These are phyloP conservation scores for Avicennia marina DNA, from an alignment of 257 asterid species.

Conservation along the genomic window DNA sequence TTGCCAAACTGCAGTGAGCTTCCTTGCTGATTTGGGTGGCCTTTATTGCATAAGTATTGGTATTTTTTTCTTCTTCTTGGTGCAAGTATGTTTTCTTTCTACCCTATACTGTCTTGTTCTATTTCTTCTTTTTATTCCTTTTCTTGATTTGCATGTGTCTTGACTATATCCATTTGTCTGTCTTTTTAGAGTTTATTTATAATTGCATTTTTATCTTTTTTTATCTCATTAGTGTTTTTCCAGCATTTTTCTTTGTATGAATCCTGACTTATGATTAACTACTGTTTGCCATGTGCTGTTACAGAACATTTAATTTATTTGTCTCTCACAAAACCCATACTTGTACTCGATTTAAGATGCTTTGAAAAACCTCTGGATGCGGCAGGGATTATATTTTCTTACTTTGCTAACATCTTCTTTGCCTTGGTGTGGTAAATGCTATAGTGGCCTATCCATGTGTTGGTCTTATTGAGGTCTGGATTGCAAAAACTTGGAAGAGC, in stretches of 20 bases:
- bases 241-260: not conserved
- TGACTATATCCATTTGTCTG: not conserved
- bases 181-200: not conserved
- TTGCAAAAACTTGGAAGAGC: no score
- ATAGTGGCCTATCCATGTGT: no score
- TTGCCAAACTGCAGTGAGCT: slow-evolving; percentile 88
- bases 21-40: slow-evolving; percentile 97
- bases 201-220: not conserved
- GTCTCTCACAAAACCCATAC: slow-evolving; percentile 3
- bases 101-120: slow-evolving; percentile 15
- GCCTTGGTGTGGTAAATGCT: no score
- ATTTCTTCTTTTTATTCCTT: not conserved
- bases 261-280: no score
- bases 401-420: not conserved
- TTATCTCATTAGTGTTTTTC: not conserved
- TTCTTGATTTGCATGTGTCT: not conserved
- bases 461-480: no score
- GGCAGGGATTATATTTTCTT: not conserved
- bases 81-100: slow-evolving; percentile 69
- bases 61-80: slow-evolving; percentile 77
- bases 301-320: slow-evolving; percentile 7
- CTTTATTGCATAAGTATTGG: slow-evolving; percentile 86
- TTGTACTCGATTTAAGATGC: not conserved
- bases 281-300: no score
- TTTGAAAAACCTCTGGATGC: slow-evolving; percentile 6